A percentile compares a stretch with the other conserved stretches of the same genome.
phyloP scores from a whole-genome alignment of 1,284 basidiomycete genomes.

The Ustilago lituana region DNA sequence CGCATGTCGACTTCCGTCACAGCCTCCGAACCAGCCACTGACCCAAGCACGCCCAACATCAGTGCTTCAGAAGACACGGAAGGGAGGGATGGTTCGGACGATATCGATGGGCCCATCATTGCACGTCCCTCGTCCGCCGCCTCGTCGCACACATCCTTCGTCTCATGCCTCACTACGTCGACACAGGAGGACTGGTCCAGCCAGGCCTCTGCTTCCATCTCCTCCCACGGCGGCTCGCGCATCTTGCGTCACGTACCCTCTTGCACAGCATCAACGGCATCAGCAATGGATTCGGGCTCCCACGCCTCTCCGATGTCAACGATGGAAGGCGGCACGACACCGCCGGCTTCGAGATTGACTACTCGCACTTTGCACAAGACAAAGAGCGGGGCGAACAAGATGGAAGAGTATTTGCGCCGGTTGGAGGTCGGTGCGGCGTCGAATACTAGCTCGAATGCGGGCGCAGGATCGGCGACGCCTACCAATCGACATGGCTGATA shows the following conservation, averaged over 20 bases:
- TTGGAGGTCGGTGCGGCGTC: constrained; percentile 10
- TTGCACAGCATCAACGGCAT: background rate
- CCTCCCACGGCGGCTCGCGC: constrained; percentile 17
- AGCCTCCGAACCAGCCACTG: background rate
- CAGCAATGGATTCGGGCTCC: background rate
- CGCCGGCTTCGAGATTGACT: constrained; percentile 13
- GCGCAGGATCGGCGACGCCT: background rate
- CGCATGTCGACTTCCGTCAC: constrained; percentile 13
- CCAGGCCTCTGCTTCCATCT: constrained; percentile 14
- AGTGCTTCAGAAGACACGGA: background rate
- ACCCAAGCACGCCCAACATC: background rate
- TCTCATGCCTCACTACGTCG: constrained; percentile 24
- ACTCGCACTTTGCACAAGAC: constrained; percentile 35
- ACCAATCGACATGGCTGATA: background rate
- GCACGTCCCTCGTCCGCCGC: constrained; percentile 37
- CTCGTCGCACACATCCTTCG: constrained; percentile 25
- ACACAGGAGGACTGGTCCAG: constrained; percentile 27
- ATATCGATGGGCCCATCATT: constrained; percentile 31
- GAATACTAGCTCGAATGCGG: too few relatives aligned
- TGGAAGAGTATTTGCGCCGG: constrained; percentile 42
- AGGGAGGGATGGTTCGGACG: background rate
- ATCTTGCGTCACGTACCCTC: constrained; percentile 17
- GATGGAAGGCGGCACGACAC: background rate
- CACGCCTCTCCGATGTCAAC: background rate
- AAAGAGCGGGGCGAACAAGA: constrained; percentile 31